A percentile compares a stretch with the other conserved stretches of the same genome.
These are phyloP conservation scores for Leccinellum albellum DNA, from an alignment of 768 basidiomycete genomes.

Conservation along the genomic window DNA sequence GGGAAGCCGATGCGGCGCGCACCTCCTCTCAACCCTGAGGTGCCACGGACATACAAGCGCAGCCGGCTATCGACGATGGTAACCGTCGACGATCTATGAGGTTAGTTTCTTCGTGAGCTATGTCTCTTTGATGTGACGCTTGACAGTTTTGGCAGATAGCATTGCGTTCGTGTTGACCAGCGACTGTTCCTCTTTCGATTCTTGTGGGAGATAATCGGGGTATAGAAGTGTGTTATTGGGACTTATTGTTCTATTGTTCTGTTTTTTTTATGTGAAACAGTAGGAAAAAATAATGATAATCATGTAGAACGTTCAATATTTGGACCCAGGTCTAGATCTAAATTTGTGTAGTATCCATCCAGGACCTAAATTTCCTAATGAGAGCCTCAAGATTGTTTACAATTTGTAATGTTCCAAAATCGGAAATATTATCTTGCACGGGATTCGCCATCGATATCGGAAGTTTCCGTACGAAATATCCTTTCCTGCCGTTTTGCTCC, in stretches of 20 bases:
- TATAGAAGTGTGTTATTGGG: not conserved
- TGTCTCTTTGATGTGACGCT: not conserved
- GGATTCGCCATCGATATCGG: not conserved
- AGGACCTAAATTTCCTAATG: not conserved
- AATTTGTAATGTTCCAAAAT: not conserved
- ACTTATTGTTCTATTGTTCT: not conserved
- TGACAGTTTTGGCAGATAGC: slow-evolving; percentile 2
- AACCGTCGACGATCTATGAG: slow-evolving; percentile 39
- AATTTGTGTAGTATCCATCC: not conserved
- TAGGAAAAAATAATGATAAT: not conserved
- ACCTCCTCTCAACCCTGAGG: slow-evolving; percentile 26
- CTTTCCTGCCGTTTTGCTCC: too few species aligned
- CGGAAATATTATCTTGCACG: not conserved
- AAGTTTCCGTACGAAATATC: not conserved
- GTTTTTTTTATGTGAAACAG: not conserved
- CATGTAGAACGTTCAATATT: not conserved
- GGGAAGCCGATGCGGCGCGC: slow-evolving; percentile 52
- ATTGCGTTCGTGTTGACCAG: slow-evolving; percentile 14
- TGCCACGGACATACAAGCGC: slow-evolving; percentile 44
- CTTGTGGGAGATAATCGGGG: not conserved
- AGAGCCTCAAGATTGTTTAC: not conserved
- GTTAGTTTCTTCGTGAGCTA: not conserved
- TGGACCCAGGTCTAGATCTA: not conserved
- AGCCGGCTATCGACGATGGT: slow-evolving; percentile 51
- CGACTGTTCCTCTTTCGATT: not conserved